Base-by-base conservation (phyloP, 2,329 filamentous ascomycete species). In the Cytospora chrysosperma region DNA sequence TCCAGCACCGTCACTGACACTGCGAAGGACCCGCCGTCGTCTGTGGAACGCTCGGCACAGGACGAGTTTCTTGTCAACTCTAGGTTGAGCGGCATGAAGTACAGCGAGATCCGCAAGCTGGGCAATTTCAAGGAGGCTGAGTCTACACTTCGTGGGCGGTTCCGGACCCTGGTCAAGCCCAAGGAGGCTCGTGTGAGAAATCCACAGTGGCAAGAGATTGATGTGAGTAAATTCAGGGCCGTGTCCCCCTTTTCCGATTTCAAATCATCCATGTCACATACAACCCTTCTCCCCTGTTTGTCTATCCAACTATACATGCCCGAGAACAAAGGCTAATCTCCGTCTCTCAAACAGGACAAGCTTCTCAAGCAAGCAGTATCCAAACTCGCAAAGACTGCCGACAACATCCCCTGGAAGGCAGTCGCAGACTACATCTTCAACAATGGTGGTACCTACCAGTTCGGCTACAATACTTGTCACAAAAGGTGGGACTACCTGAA, bases 131-230 rank as follows among this genome's bases (percentile, higher is more conserved):
- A 72, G 0, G 87, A 90, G 69, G 86, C 88, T 1, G 89, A 91
- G 74, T 90, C 88, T 13, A 93, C 90, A 0, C 78, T 93, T 43
- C 82, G 90, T 17, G 90, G 90, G 0, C 82, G 89, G 0, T 86
- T 84, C 68, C 80, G 90, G 5, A 85, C 82, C 2, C 73, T 92
- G 69, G 90, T 85, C 9, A 91, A 91, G 76, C 75, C 76, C 15
- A 85, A 85, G 68, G 78, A 82, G 37, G 80, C 85, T 62, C 79
- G 90, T 7, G 83, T 90, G 3, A 80, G 90, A 9, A 87, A 85
- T 73, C 89, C 90, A 0, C 75, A 81, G 63, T 93, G 89, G 89
- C 79, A 73, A 0, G 76, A 78, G 0, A 74, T 77, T 1, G 89
- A 93, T 75, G 89, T 91, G 75, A 81, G 88, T 81, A 7, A 17